Evolutionary conservation across 129 eudicot species (phyloP), one percentile per base, ranked within the genome.

Genomic region (Lonicera japonica): DNA sequence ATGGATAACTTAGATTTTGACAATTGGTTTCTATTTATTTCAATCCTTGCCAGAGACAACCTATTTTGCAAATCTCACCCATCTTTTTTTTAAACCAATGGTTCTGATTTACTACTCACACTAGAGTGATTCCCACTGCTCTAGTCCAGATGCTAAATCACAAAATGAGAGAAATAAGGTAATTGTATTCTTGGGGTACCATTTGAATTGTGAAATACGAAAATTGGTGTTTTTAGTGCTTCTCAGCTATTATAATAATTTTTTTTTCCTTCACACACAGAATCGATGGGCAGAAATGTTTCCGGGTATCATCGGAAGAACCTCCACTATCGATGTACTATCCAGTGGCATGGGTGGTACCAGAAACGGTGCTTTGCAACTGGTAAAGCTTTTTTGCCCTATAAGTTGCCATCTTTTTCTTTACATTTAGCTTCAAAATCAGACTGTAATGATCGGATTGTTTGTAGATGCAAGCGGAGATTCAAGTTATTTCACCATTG

Each of bases 391-490:
- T 19, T 21, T 22, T 21, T 38, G 11, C 18, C 15, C 13, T 46
- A 7, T 67, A 50, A 20, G 5, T 10, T 40, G 11, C 40, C 13
- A 29, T 53, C 14, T 39, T 46, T 36, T 9, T 41, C 24, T 16
- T 19, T 11, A 11, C 38, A n/a, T 65, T 25, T 25, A 25, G 38
- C 16, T n/a, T n/a, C 4, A 29, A 6, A 29, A 29, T 29, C 36
- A 6, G 36, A 29, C 46, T 70, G 20, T 1, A 24, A 13, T 39
- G 21, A 18, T 58, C 23, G 17, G 50, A 25, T 5, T 0, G 1
- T 29, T 51, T 60, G 53, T 61, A 89, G 97, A 86, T 89, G 88
- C 81, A 83, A 64, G 91, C 88, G 3, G 97, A 89, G 80, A 74
- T 90, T 48, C 88, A 83, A 66, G 61, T 81, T 60, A 78, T 87